Evolutionary conservation across 176 grass and related monocot species (phyloP), one percentile per base, ranked within the genome.

Genomic region (Microstegium vimineum): DNA sequence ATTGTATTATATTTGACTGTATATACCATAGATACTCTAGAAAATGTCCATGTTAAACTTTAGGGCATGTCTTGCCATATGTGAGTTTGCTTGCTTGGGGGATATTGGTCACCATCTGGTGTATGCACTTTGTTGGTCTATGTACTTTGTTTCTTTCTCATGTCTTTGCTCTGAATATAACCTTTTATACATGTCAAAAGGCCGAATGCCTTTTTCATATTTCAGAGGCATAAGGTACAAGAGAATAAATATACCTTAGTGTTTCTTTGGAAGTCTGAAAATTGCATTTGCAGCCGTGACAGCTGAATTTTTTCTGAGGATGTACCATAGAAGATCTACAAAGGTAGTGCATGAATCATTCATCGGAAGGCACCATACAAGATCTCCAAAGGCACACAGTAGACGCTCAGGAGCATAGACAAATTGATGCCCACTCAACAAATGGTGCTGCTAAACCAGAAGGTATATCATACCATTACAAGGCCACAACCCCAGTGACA

Each of bases 361-460:
- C n/a, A n/a, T n/a, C 86, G 88, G 90, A 73, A 85, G 74, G 5
- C 62, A 73, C 49, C 8, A 3, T 20, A 37, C 16, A 79, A 57
- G 75, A 41, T 42, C 9, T n/a, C 74, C 38, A 74, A 78, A 73
- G 40, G 23, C 61, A 79, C 65, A 14, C 23, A 31, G 87, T 34
- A 28, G 30, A 26, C 31, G 7, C 45, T 25, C 73, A 82, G 11
- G 69, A 79, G 40, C 77, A 79, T 31, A 70, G 82, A 33, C 52
- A 71, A 64, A 77, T 51, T 37, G 71, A 37, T 36, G 37, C 0
- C 27, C 49, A 57, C 28, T 57, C 51, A n/a, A 61, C 66, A 2
- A 61, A 5, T 25, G 77, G 22, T 59, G 62, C 9, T 38, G 64
- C 32, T 45, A 63, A 74, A 82, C 45, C 60, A 70, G 52, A 86